phyloP scores from a whole-genome alignment of 129 eudicot genomes.

The Smallanthus sonchifolius region DNA sequence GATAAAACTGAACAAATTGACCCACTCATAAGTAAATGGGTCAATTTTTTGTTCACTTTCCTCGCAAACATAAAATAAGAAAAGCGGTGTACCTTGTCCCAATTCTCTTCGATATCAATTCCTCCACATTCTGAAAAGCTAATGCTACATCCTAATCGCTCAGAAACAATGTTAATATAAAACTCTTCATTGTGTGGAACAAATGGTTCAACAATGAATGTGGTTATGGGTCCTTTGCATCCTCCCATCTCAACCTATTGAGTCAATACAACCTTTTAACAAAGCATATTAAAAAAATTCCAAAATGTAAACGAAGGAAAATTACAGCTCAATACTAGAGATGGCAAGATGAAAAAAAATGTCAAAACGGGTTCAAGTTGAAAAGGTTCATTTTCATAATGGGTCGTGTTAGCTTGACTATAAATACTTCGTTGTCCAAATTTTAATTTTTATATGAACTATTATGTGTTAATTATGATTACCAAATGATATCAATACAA shows the following conservation, averaged over 20 bases:
- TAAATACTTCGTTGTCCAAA: not conserved
- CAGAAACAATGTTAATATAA: conserved; percentile 92
- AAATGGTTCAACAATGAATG: conserved; percentile 96
- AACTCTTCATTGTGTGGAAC: conserved; percentile 92
- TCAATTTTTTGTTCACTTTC: not conserved
- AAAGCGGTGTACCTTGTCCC: conserved; percentile 75
- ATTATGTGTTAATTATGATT: not conserved
- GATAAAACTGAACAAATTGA: not conserved
- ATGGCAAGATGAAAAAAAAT: not conserved
- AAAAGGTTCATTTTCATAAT: not conserved
- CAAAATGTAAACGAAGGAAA: not conserved
- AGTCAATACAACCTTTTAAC: conserved; percentile 12
- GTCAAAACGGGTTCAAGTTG: not conserved
- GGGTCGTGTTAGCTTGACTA: not conserved
- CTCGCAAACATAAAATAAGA: not conserved
- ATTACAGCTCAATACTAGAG: not conserved
- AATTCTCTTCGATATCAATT: conserved; percentile 98
- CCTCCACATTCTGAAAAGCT: conserved; percentile 99
- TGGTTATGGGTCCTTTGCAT: conserved; percentile 98
- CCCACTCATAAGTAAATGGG: not conserved
- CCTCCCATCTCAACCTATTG: conserved; percentile 96
- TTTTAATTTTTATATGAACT: not conserved
- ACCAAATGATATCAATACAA: not conserved
- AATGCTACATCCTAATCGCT: conserved; percentile 87
- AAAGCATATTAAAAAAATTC: not conserved